These are phyloP conservation scores for Pisolithus sp. DNA, from an alignment of 768 basidiomycete genomes.

Conservation along the genomic window DNA sequence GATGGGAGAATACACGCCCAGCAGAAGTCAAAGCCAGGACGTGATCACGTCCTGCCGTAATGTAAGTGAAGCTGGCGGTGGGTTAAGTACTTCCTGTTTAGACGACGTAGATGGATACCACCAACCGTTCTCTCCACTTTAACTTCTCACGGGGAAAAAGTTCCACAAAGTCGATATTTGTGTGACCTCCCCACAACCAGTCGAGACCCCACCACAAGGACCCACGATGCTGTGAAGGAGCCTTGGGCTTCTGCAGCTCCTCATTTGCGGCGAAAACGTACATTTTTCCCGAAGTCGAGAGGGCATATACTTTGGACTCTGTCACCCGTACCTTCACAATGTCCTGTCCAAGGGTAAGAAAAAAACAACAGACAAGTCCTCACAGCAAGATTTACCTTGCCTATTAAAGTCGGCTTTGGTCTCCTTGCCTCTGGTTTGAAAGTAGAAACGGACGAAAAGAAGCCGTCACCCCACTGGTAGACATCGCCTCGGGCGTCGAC, in stretches of 20 bases:
- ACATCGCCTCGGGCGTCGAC: slow-evolving; percentile 77
- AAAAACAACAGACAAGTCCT: not conserved
- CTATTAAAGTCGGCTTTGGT: slow-evolving; percentile 53
- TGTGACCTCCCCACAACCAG: slow-evolving; percentile 49
- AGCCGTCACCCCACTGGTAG: slow-evolving; percentile 77
- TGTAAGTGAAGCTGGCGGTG: slow-evolving; percentile 54
- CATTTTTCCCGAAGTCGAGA: slow-evolving; percentile 70
- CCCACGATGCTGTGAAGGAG: slow-evolving; percentile 34
- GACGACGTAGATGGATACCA: not conserved
- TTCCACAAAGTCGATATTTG: slow-evolving; percentile 51
- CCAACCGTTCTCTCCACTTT: slow-evolving; percentile 61
- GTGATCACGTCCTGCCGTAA: slow-evolving; percentile 69
- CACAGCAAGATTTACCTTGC: slow-evolving; percentile 43
- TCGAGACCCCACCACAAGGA: slow-evolving; percentile 56
- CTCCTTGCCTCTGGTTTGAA: slow-evolving; percentile 18
- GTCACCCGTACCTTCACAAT: slow-evolving; percentile 60
- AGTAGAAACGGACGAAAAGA: slow-evolving; percentile 32
- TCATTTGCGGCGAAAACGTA: slow-evolving; percentile 58
- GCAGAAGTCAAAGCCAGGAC: slow-evolving; percentile 62
- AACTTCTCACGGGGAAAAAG: slow-evolving; percentile 53
- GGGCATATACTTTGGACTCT: slow-evolving; percentile 60
- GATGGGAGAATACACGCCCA: slow-evolving; percentile 76
- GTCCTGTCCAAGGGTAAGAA: slow-evolving; percentile 41
- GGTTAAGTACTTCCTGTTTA: slow-evolving; percentile 4
- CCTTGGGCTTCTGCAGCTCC: slow-evolving; percentile 38